These are phyloP conservation scores for Trichomonascaceae sp. DNA, from an alignment of 1,139 yeast species.

Conservation along the genomic window DNA sequence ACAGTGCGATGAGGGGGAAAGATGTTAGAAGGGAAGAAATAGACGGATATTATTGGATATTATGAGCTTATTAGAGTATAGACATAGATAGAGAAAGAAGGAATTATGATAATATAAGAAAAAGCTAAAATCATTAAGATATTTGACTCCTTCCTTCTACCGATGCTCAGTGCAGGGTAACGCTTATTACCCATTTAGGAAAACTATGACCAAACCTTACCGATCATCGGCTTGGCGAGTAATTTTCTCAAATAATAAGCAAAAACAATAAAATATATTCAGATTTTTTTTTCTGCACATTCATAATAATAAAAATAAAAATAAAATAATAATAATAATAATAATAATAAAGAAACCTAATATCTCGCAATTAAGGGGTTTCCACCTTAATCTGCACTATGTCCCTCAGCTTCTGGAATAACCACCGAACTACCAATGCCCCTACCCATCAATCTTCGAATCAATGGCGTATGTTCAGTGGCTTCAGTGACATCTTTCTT, in stretches of 20 bases:
- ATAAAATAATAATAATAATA: slow-evolving; percentile 8
- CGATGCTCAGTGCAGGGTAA: no score
- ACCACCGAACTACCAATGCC: neutral
- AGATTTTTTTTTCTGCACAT: neutral
- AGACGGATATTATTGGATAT: neutral
- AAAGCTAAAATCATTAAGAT: no score
- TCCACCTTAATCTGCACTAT: neutral
- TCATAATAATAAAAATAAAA: neutral
- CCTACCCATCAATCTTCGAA: slow-evolving; percentile 11
- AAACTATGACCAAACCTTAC: no score
- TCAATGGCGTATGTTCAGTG: slow-evolving; percentile 18
- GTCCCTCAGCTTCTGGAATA: neutral
- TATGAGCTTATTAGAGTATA: neutral
- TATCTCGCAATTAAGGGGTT: neutral
- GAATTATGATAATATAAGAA: no score
- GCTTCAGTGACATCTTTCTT: slow-evolving; percentile 26
- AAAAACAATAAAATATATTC: neutral
- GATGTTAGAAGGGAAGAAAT: neutral
- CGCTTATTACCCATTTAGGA: no score
- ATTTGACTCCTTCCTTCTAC: no score
- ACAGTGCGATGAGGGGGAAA: neutral
- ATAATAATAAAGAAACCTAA: slow-evolving; percentile 3
- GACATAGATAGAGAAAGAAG: neutral
- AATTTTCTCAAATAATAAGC: no score
- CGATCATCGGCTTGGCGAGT: no score